These are phyloP conservation scores for Yamagishiella unicocca DNA, from an alignment of 139 green algal species.

Conservation along the genomic window DNA sequence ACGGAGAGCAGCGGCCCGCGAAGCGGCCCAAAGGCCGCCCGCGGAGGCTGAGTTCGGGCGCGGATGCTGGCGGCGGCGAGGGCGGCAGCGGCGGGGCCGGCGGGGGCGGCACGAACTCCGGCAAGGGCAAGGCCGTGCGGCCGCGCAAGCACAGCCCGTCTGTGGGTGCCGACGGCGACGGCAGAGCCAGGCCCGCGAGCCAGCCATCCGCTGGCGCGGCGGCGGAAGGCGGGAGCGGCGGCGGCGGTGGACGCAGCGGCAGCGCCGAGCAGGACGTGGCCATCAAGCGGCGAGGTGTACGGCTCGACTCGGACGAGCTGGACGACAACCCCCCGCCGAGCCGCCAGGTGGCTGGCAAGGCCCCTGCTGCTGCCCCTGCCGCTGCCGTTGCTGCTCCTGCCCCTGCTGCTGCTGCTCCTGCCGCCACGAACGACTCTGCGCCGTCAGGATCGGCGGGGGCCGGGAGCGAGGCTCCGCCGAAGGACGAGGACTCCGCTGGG, in stretches of 20 bases:
- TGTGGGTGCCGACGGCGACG: neutral
- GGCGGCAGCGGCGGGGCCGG: neutral
- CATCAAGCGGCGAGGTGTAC: neutral
- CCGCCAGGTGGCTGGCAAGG: neutral
- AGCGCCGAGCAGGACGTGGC: neutral
- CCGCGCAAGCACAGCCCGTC: neutral
- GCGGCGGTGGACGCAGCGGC: neutral
- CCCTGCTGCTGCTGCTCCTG: too few relatives aligned
- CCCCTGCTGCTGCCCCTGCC: too few relatives aligned
- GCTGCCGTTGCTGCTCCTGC: neutral
- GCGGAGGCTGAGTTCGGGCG: neutral
- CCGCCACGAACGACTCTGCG: neutral
- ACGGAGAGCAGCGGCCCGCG: neutral
- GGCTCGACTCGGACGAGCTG: conserved; percentile 12
- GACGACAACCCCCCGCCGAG: neutral
- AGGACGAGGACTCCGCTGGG: neutral
- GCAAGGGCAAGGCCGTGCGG: neutral
- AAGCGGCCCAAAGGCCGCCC: neutral
- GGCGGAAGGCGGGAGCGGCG: neutral
- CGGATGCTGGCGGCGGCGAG: neutral
- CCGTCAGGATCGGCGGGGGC: too few relatives aligned
- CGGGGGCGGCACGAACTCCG: neutral
- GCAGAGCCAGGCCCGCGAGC: neutral
- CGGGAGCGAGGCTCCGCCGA: neutral
- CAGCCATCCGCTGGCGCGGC: neutral